Evolutionary conservation across 2,329 filamentous ascomycete species (phyloP).

Genomic region (Talaromyces sp.): DNA sequence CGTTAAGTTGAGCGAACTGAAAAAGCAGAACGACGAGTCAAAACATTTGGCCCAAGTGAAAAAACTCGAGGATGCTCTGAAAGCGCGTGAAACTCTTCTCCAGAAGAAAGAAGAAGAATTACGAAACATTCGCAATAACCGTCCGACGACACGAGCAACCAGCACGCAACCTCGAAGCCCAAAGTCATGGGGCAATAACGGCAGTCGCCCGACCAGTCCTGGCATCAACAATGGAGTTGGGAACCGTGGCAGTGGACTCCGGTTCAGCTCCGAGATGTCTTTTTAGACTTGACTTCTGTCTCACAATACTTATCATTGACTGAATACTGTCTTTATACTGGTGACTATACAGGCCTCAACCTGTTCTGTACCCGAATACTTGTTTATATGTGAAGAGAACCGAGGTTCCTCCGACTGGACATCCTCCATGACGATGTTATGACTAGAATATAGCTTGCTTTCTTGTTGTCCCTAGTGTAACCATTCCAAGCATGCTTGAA

Average conservation of each 20-base stretch:
- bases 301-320: background rate
- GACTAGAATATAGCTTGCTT: background rate
- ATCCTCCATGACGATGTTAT: background rate
- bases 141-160: constrained; percentile 41
- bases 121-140: constrained; percentile 43
- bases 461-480: background rate
- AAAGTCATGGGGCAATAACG: constrained; percentile 31
- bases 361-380: background rate
- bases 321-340: background rate
- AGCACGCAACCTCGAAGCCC: constrained; percentile 44
- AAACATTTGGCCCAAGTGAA: constrained; percentile 36
- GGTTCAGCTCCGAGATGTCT: constrained; percentile 39
- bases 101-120: constrained; percentile 46
- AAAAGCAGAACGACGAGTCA: constrained; percentile 32
- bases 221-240: constrained; percentile 31
- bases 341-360: background rate
- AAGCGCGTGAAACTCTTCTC: constrained; percentile 38
- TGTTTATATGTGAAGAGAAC: background rate
- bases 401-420: background rate
- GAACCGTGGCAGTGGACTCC: constrained; percentile 36
- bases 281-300: constrained; percentile 18
- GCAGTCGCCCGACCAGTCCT: constrained; percentile 42
- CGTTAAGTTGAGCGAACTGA: constrained; percentile 37
- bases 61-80: constrained; percentile 38
- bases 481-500: background rate